Evolutionary conservation across 805 yeast genomes (phyloP), one percentile per base, ranked within the genome.

Genomic region (Ascoidea tarda): DNA sequence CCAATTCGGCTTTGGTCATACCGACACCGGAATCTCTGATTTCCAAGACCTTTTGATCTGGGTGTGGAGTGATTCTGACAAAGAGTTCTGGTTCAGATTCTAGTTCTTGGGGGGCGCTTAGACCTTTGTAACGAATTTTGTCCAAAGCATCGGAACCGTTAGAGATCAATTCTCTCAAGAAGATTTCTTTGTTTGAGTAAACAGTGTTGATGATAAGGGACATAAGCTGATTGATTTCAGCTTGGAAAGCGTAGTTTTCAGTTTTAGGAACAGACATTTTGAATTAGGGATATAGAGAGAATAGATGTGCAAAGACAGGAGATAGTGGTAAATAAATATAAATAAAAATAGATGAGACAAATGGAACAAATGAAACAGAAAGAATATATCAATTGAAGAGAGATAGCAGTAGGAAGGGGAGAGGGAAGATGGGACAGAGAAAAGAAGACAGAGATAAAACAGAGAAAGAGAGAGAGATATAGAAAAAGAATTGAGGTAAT

Each of bases 161-260:
- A 59, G 99, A 93, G 67, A 93, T 87, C 77, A 93, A 80, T 74
- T 93, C 99, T 86, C 99, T 91, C 68, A 93, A 78, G 84, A 93
- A 93, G 65, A 93, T 93, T 74, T 93, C 99, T 79, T 93, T 93
- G 84, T 93, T 93, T 52, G 99, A 93, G 76, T 93, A 93, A 66
- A 93, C 99, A 54, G 99, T 93, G 88, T 93, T 93, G 77, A 93
- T 93, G 89, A 93, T 88, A 81, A 93, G 83, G 73, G 97, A 88
- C 98, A 93, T 85, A 82, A 93, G 81, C 95, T 93, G 99, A 84
- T 98, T 88, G 75, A 93, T 93, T 89, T 93, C 99, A 81, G 99
- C 99, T 75, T 95, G 96, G 76, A 93, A 93, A 79, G 91, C 98
- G 70, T 80, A 87, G 55, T 95, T 84, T 78, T 86, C 95, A 67